These are phyloP conservation scores for Cynanchum wilfordii DNA, from an alignment of 257 asterid species.

Conservation along the genomic window DNA sequence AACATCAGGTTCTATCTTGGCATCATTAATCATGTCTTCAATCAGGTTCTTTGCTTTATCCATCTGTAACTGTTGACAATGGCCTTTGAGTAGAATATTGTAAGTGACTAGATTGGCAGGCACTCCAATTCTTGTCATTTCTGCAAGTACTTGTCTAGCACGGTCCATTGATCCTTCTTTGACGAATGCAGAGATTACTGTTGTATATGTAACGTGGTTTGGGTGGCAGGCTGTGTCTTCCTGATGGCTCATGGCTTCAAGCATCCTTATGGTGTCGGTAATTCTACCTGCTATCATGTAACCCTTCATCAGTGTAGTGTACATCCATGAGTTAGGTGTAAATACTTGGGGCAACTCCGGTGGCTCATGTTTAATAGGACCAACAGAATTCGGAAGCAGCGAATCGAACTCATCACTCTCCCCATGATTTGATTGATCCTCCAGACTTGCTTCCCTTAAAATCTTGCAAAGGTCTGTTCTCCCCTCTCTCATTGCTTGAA, in stretches of 20 bases:
- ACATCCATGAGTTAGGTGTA: conserved; percentile 74
- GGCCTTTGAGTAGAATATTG: conserved; percentile 84
- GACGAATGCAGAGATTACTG: conserved; percentile 76
- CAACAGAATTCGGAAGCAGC: conserved; percentile 60
- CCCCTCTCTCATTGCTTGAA: conserved; percentile 85
- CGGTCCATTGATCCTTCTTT: conserved; percentile 72
- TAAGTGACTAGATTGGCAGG: conserved; percentile 85
- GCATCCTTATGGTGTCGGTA: conserved; percentile 76
- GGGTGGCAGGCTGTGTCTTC: conserved; percentile 69
- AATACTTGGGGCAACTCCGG: conserved; percentile 44
- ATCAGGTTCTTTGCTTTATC: conserved; percentile 74
- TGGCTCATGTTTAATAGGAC: conserved; percentile 35
- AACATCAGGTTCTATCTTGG: conserved; percentile 75
- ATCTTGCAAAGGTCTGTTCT: conserved; percentile 75
- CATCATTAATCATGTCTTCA: conserved; percentile 58
- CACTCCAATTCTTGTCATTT: conserved; percentile 58
- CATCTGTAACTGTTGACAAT: conserved; percentile 80
- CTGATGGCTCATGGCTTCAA: conserved; percentile 85
- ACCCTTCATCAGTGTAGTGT: conserved; percentile 93
- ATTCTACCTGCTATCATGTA: conserved; percentile 82
- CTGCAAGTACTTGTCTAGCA: conserved; percentile 63
- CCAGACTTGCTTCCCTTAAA: conserved; percentile 42
- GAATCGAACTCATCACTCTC: conserved; percentile 34
- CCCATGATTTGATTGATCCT: conserved; percentile 19
- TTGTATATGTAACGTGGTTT: conserved; percentile 86